phyloP scores from a whole-genome alignment of 2,329 filamentous ascomycete genomes.

The Pseudogymnoascus verrucosus region DNA sequence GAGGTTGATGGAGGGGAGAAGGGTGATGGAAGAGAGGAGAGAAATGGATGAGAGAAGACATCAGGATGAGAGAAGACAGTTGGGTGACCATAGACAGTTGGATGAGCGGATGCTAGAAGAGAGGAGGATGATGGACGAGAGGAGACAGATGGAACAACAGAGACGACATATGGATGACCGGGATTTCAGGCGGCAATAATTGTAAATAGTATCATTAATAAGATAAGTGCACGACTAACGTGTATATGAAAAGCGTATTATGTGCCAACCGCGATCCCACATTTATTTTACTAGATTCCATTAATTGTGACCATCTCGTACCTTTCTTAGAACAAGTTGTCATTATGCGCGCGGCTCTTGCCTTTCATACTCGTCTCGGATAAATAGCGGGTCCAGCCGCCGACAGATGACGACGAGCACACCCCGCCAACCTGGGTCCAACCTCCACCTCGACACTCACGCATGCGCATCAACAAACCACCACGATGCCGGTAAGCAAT shows the following conservation, averaged over 20 bases:
- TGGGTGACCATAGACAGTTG: neutral
- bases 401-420: constrained; percentile 5
- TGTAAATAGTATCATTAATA: constrained; percentile 8
- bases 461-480: constrained; percentile 7
- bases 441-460: neutral
- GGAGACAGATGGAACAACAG: neutral
- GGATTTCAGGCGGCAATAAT: constrained; percentile 5
- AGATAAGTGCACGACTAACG: neutral
- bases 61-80: neutral
- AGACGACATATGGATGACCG: constrained; percentile 2
- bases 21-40: neutral
- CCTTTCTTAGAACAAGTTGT: neutral
- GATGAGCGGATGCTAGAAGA: neutral
- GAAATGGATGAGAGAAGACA: neutral
- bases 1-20: neutral
- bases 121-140: constrained; percentile 3
- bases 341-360: constrained; percentile 2
- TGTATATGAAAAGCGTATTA: constrained; percentile 2
- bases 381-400: constrained; percentile 7
- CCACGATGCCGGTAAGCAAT: constrained; percentile 3
- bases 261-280: neutral
- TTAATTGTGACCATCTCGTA: neutral
- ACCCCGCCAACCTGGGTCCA: constrained; percentile 2
- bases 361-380: neutral
- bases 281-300: neutral